phyloP scores from a whole-genome alignment of 805 yeast species.

The Torulaspora franciscae region DNA sequence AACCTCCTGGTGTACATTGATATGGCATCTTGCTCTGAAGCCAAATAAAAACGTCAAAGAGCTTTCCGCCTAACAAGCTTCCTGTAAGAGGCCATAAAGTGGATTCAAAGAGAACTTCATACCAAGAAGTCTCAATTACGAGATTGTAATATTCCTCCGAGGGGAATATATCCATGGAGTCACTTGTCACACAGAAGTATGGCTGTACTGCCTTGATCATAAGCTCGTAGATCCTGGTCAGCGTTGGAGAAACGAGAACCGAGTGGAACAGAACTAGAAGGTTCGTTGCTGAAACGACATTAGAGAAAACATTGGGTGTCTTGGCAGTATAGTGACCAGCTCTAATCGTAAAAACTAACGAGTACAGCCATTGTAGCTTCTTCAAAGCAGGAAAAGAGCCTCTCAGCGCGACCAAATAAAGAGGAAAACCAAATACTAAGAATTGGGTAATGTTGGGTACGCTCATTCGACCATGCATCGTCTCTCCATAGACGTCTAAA shows the following conservation, averaged over 20 bases:
- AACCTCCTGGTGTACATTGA: constrained; percentile 7
- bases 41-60: constrained; percentile 12
- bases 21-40: constrained; percentile 7
- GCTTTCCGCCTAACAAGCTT: constrained; percentile 12
- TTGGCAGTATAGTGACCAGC: constrained; percentile 8
- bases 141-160: constrained; percentile 12
- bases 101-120: constrained; percentile 18
- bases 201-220: constrained; percentile 14
- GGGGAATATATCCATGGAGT: constrained; percentile 7
- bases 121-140: constrained; percentile 16
- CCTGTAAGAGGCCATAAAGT: constrained; percentile 25
- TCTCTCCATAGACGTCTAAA: constrained; percentile 26
- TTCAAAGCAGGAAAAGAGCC: constrained; percentile 7
- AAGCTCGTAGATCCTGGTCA: constrained; percentile 11
- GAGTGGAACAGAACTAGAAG: constrained; percentile 8
- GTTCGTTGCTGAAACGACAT: constrained; percentile 7
- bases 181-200: constrained; percentile 12
- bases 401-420: constrained; percentile 12
- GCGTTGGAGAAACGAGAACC: constrained; percentile 9
- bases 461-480: constrained; percentile 21
- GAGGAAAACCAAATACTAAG: constrained; percentile 23
- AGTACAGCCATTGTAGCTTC: constrained; percentile 19
- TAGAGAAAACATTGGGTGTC: constrained; percentile 1
- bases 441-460: constrained; percentile 18
- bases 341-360: constrained; percentile 14